phyloP scores from a whole-genome alignment of 192 early-diverging fungal genomes.

The Podila verticillata region DNA sequence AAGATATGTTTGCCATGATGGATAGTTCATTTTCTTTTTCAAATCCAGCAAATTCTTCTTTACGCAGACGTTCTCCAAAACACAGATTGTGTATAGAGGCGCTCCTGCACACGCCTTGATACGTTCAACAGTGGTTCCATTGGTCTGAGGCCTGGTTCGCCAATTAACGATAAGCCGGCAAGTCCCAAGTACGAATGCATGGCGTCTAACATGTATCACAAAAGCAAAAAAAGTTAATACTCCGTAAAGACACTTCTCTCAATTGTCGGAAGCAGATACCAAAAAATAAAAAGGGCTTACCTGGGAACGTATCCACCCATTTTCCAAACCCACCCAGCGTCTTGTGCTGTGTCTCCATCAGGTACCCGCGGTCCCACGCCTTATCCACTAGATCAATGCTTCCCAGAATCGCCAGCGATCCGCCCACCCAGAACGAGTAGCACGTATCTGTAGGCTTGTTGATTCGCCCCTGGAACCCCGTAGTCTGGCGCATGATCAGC shows the following conservation, averaged over 20 bases:
- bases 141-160: conserved; percentile 57
- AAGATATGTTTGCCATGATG: too few species aligned
- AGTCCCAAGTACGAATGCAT: conserved; percentile 89
- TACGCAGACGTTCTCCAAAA: conserved; percentile 45
- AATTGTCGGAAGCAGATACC: neutral
- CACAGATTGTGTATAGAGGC: conserved; percentile 42
- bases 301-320: conserved; percentile 60
- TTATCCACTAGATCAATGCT: conserved; percentile 68
- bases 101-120: conserved; percentile 52
- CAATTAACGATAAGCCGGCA: conserved; percentile 69
- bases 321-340: conserved; percentile 76
- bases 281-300: conserved; percentile 40
- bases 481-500: conserved; percentile 80
- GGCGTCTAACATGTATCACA: conserved; percentile 61
- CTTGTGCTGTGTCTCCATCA: conserved; percentile 66
- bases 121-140: conserved; percentile 66
- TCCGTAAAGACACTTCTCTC: too few species aligned
- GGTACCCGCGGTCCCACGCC: conserved; percentile 62
- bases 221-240: too few species aligned
- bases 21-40: too few species aligned
- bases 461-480: conserved; percentile 90
- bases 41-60: neutral
- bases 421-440: conserved; percentile 99
- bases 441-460: conserved; percentile 94
- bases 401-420: conserved; percentile 72